A percentile compares a stretch with the other conserved stretches of the same genome.
These are phyloP conservation scores for Cytospora piceae DNA, from an alignment of 2,329 filamentous ascomycete species.

Conservation along the genomic window DNA sequence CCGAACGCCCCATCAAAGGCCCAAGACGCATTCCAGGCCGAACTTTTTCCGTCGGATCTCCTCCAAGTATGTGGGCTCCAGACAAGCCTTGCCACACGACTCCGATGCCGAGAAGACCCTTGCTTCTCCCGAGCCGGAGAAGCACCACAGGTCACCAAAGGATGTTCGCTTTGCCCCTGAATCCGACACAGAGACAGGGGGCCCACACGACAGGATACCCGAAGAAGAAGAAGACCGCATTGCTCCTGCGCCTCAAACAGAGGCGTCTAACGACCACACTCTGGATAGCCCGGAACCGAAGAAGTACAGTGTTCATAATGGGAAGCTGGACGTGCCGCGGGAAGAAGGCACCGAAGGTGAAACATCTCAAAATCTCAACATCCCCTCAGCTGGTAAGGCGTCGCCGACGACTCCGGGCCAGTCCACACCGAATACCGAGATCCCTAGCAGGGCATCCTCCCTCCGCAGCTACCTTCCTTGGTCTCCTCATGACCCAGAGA, in stretches of 20 bases:
- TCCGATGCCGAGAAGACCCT: background rate
- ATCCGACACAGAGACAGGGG: constrained; percentile 13
- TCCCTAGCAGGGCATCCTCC: constrained; percentile 23
- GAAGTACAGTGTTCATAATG: background rate
- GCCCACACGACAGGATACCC: background rate
- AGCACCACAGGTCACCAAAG: constrained; percentile 33
- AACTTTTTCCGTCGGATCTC: constrained; percentile 53
- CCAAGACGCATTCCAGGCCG: constrained; percentile 41
- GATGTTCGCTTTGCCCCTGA: constrained; percentile 25
- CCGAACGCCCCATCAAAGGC: constrained; percentile 63
- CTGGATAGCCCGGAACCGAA: background rate
- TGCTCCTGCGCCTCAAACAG: constrained; percentile 53
- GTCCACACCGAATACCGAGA: constrained; percentile 10
- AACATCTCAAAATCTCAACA: background rate
- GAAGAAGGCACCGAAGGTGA: background rate
- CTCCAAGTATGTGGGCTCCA: constrained; percentile 40
- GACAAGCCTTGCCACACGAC: constrained; percentile 1
- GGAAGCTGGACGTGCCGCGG: constrained; percentile 9
- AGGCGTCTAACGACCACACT: constrained; percentile 18
- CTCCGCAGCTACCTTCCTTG: constrained; percentile 27
- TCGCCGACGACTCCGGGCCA: background rate
- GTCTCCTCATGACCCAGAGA: constrained; percentile 41
- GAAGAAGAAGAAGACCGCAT: constrained; percentile 52
- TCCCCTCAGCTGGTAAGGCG: background rate
- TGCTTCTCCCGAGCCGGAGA: constrained; percentile 16